Evolutionary conservation across 2,329 filamentous ascomycete genomes (phyloP).

Genomic region (Bipolaris oryzae): DNA sequence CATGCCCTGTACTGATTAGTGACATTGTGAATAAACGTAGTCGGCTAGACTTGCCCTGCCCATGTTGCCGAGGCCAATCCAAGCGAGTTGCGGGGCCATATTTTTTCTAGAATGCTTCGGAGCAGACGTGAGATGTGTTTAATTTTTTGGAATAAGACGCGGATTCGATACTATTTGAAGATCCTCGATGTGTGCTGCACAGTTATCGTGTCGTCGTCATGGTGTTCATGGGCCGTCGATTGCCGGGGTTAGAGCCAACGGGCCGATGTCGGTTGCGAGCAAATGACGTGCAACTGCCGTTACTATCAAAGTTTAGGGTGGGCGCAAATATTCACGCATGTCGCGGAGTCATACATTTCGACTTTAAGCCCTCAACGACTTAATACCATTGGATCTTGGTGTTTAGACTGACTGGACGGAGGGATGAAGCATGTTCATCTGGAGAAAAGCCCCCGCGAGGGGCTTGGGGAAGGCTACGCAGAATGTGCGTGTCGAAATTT

Average conservation of each 20-base stretch:
- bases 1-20: slow-evolving; percentile 68
- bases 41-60: slow-evolving; percentile 65
- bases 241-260: slow-evolving; percentile 8
- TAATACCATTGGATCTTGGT: slow-evolving; percentile 1
- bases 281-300: slow-evolving; percentile 22
- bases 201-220: slow-evolving; percentile 3
- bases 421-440: slow-evolving; percentile 49
- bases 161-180: slow-evolving; percentile 1
- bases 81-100: slow-evolving; percentile 66
- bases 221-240: slow-evolving; percentile 4
- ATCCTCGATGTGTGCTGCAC: not conserved
- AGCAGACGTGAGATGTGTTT: not conserved
- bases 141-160: not conserved
- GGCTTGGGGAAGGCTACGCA: slow-evolving; percentile 37
- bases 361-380: not conserved
- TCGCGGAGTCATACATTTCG: slow-evolving; percentile 15
- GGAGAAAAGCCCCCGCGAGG: slow-evolving; percentile 42
- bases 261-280: slow-evolving; percentile 23
- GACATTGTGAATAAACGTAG: not conserved
- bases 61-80: slow-evolving; percentile 88
- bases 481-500: slow-evolving; percentile 24
- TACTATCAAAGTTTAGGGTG: slow-evolving; percentile 10
- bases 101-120: not conserved
- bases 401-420: slow-evolving; percentile 22
- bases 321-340: slow-evolving; percentile 5